These are phyloP conservation scores for Davidsoniella neocaledoniae DNA, from an alignment of 2,329 filamentous ascomycete genomes.

Conservation along the genomic window DNA sequence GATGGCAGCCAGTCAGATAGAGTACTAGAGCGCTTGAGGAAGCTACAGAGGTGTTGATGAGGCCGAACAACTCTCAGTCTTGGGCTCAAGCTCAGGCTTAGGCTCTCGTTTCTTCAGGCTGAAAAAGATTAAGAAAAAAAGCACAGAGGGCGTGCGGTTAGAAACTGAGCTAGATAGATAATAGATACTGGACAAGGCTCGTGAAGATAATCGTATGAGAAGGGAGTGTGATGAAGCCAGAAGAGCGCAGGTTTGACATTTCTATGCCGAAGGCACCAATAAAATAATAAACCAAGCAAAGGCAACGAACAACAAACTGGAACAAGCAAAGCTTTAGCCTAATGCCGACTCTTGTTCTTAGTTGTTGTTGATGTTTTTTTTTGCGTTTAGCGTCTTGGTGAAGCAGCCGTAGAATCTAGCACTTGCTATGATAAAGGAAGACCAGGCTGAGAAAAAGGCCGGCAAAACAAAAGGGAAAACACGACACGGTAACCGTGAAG, in stretches of 20 bases:
- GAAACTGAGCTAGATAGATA: no score
- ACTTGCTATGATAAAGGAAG: no score
- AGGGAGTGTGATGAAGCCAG: background rate
- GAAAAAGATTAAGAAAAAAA: background rate
- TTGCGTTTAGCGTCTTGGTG: no score
- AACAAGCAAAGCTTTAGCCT: background rate
- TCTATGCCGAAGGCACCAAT: background rate
- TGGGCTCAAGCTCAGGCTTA: background rate
- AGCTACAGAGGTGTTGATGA: background rate
- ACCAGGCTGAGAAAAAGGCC: no score
- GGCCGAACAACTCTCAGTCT: background rate
- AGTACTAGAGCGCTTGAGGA: background rate
- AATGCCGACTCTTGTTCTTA: no score
- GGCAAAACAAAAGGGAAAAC: no score
- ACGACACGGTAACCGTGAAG: no score
- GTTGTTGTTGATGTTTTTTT: no score
- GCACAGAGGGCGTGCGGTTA: background rate
- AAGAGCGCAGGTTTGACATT: background rate
- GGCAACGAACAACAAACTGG: background rate
- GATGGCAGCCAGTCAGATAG: background rate
- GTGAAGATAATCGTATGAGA: conserved; percentile 5
- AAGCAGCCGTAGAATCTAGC: no score
- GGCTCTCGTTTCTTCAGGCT: background rate
- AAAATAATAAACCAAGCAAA: background rate
- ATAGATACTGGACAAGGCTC: no score